Base-by-base conservation (phyloP, 192 early-diverging fungal species). In the Chytriomyces sp. region DNA sequence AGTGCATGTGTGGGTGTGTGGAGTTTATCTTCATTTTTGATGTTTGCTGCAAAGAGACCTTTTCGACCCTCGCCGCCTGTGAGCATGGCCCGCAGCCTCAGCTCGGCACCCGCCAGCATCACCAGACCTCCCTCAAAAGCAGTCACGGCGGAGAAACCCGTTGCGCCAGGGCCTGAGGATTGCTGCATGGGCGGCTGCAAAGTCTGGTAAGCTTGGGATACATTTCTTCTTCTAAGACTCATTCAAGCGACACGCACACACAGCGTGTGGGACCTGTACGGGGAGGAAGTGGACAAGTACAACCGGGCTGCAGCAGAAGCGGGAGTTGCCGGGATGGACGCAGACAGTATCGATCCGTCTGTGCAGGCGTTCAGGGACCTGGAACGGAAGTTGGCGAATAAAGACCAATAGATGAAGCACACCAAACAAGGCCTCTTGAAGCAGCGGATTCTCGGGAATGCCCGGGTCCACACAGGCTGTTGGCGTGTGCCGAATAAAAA, bases 191-290 rank as follows among this genome's bases (percentile, higher is more conserved):
- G 53, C 18, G 76, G 76, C 23, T 77, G 76, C 67, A 67, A 66
- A 11, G 67, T 69, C 45, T 77, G 75, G 75, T 76, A 67, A 67
- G 75, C 2, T 4, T 9, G n/a, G 11, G 1, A 9, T 10, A 64
- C 50, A 11, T 67, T 45, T 26, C 72, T 46, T 64, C 61, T 75
- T 62, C 35, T 35, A 4, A 4, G 16, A 35, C 44, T 20, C 8
- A 64, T 75, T 47, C 10, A 45, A 61, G 20, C 13, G n/a, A 20
- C 44, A 13, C 67, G 6, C 43, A 24, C 26, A 26, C 10, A 11
- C 65, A 76, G 76, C 45, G 76, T 77, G 16, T 77, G 76, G 76
- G 76, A 77, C 59, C 20, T 77, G 28, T 77, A 77, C 61, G 45
- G 61, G 28, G 76, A 77, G n/a, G 67, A 77, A 47, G 74, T 76